Percentiles rank a stretch among this genome's conserved stretches.
Conservation (phyloP, 495 filamentous ascomycete species). For the Daldinia decipiens region DNA sequence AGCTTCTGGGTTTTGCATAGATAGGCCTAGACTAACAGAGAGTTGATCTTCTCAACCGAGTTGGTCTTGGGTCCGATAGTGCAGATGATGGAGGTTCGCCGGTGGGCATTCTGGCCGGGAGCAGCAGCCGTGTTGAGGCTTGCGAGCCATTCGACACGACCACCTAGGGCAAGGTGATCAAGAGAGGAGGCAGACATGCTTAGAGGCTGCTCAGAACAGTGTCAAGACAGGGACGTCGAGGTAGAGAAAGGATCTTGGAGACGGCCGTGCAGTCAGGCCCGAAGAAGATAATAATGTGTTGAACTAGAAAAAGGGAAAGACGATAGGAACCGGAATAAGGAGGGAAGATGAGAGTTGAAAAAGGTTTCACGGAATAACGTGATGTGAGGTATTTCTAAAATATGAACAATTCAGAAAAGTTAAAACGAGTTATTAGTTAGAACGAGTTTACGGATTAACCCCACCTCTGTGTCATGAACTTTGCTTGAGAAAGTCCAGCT, state of each 20-base stretch:
- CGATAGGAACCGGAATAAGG: background rate
- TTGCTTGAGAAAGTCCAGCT: conserved; percentile 13
- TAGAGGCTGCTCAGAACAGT: conserved; percentile 10
- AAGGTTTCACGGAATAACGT: conserved; percentile 7
- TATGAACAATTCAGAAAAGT: conserved; percentile 33
- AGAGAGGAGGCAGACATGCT: conserved; percentile 58
- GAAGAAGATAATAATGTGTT: conserved; percentile 1
- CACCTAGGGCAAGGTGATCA: conserved; percentile 79
- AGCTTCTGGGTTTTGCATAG: conserved; percentile 6
- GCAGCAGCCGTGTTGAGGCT: conserved; percentile 77
- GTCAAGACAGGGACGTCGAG: conserved; percentile 8
- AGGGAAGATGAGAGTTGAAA: conserved; percentile 9
- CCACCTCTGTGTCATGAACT: conserved; percentile 24
- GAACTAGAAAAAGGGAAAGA: conserved; percentile 1
- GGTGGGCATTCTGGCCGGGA: conserved; percentile 80
- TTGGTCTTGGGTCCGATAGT: conserved; percentile 99
- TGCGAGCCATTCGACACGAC: conserved; percentile 93
- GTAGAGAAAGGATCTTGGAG: background rate
- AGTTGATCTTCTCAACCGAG: conserved; percentile 94
- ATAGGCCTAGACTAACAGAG: conserved; percentile 60
- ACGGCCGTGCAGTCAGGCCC: background rate
- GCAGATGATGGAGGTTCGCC: conserved; percentile 97
- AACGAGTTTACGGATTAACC: conserved; percentile 39
- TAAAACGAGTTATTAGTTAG: conserved; percentile 15
- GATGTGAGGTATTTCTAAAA: conserved; percentile 41